phyloP scores from a whole-genome alignment of 2,329 filamentous ascomycete species.

The Fusarium armeniacum region DNA sequence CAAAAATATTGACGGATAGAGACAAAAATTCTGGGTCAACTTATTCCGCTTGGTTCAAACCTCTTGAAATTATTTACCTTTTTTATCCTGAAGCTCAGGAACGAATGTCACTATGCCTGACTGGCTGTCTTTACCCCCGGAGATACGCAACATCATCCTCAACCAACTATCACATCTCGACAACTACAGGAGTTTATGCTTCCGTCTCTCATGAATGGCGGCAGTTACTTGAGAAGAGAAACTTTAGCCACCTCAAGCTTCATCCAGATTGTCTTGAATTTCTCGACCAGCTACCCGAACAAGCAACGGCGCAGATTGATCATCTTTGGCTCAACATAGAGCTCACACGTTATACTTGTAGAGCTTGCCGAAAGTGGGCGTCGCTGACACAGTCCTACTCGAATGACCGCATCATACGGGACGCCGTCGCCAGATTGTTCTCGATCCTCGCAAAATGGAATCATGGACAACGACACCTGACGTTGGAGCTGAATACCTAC shows the following conservation, averaged over 20 bases:
- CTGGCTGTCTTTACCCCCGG: neutral
- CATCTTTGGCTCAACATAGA: slow-evolving; percentile 39
- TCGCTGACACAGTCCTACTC: neutral
- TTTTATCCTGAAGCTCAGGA: no score
- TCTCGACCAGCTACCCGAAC: neutral
- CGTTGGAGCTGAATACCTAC: slow-evolving; percentile 25
- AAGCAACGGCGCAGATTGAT: neutral
- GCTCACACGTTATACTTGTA: slow-evolving; percentile 26
- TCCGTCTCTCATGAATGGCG: neutral
- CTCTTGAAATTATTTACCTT: neutral
- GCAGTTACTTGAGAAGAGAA: neutral
- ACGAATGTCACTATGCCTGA: neutral
- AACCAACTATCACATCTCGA: neutral
- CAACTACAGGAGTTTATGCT: neutral
- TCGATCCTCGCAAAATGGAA: slow-evolving; percentile 17
- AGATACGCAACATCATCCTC: neutral
- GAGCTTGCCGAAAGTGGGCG: slow-evolving; percentile 9
- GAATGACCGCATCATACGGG: slow-evolving; percentile 4
- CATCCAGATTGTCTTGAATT: neutral
- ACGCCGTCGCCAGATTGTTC: slow-evolving; percentile 21
- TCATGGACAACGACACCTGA: neutral
- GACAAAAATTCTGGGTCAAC: neutral
- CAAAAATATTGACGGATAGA: neutral
- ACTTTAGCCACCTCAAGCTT: neutral
- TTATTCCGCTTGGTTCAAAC: neutral